Percentiles rank a stretch among this genome's conserved stretches.
Evolutionary conservation across 1,284 basidiomycete species (phyloP).

Genomic region (Cutaneotrichosporon daszewskae): DNA sequence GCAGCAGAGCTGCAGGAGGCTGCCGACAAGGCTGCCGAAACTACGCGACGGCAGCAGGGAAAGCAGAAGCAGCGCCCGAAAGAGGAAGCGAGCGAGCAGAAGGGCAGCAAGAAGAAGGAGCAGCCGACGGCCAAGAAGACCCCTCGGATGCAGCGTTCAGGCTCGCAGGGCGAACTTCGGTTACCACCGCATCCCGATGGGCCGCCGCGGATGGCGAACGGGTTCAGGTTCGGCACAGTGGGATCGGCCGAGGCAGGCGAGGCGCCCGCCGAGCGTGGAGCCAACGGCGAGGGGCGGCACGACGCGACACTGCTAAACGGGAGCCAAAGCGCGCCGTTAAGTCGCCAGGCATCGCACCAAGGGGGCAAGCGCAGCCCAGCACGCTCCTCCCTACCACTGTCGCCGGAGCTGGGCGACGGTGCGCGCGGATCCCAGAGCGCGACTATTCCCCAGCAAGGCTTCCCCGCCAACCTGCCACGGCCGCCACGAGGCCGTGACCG

Average conservation of each 20-base stretch:
- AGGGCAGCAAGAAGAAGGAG: constrained; percentile 8
- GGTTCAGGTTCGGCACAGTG: too few species aligned
- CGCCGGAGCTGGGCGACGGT: constrained; percentile 2
- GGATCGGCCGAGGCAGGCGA: too few species aligned
- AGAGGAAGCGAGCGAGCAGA: constrained; percentile 8
- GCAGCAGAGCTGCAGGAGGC: constrained; percentile 46
- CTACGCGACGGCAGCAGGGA: constrained; percentile 20
- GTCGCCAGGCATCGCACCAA: neutral
- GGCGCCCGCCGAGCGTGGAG: too few species aligned
- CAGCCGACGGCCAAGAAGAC: constrained; percentile 4
- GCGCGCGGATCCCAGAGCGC: constrained; percentile 7
- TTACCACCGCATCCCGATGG: constrained; percentile 13
- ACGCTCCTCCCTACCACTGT: constrained; percentile 10
- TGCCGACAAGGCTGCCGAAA: constrained; percentile 41
- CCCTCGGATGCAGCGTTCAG: constrained; percentile 9
- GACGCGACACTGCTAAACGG: too few species aligned
- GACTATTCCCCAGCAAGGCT: constrained; percentile 20
- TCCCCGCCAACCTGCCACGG: constrained; percentile 22
- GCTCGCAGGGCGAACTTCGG: constrained; percentile 16
- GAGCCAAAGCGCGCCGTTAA: neutral
- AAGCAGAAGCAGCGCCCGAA: constrained; percentile 19
- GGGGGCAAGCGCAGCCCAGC: too few species aligned
- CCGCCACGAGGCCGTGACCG: constrained; percentile 24
- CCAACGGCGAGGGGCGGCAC: too few species aligned
- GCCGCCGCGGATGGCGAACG: neutral